Evolutionary conservation across 768 basidiomycete species (phyloP), one percentile per base, ranked within the genome.

Genomic region (Mycena metata): DNA sequence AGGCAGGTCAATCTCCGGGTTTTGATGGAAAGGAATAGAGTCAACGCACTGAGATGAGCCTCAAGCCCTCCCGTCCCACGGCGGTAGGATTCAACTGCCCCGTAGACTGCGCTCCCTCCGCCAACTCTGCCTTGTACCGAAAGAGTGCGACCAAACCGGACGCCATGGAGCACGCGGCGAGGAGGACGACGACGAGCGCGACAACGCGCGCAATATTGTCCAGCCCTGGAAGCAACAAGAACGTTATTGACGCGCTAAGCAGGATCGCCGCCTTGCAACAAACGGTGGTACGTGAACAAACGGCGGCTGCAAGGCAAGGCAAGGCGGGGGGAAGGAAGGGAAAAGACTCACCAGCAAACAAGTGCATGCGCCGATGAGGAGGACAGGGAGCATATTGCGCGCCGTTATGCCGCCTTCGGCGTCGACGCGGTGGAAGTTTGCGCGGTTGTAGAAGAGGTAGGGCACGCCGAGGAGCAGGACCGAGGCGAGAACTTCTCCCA

Each of bases 221-320:
- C 78, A 95, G 72, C 43, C 90, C 91, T 72, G 94, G 93, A 60
- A 95, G 84, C 57, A 91, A 88, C 76, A 95, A 85, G 80, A 94
- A 90, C 30, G 92, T 94, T 64, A 94, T 91, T 45, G 93, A 92
- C 36, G 92, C 90, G 72, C 94, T 94, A 65, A 95, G 81, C 24
- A 94, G 85, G 65, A 94, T 85, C 33, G 93, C 93, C 73, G 93
- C 92, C 93, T 95, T 77, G 54, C 69, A 47, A 67, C 69, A 47
- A 67, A 66, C 43, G 61, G 69, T 51, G 45, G 6, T 24, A 51
- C 17, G 9, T 41, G 50, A 72, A 49, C 76, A 59, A 54, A 71
- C 23, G 77, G 66, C 49, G 77, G 75, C 36, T 47, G 52, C 67
- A 59, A 52, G 47, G 52, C 45, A 60, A 15, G 26, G 72, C 67